phyloP scores from a whole-genome alignment of 148 eudicot genomes.

The Oxyria digyna region DNA sequence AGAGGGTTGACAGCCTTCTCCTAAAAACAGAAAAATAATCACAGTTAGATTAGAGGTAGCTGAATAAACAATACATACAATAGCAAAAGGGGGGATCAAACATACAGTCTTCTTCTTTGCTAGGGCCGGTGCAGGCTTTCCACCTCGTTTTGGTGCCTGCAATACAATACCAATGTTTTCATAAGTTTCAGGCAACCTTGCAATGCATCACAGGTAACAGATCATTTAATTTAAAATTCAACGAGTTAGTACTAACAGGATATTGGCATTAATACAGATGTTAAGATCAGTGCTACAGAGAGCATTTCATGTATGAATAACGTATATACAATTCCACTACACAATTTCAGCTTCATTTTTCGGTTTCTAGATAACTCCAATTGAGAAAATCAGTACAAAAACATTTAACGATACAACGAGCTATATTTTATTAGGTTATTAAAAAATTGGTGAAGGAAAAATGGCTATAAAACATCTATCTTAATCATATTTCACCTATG shows the following conservation, averaged over 20 bases:
- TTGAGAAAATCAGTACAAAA: not conserved
- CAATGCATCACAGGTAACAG: not conserved
- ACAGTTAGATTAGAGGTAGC: not conserved
- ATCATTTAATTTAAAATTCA: not conserved
- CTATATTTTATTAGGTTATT: not conserved
- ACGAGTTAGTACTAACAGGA: not conserved
- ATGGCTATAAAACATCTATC: too few relatives aligned
- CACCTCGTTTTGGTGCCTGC: slow-evolving; percentile 45
- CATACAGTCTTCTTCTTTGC: slow-evolving; percentile 34
- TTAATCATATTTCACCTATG: not conserved
- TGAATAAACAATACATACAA: not conserved
- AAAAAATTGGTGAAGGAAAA: not conserved
- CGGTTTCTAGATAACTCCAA: not conserved
- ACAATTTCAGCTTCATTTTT: too few relatives aligned
- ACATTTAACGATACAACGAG: not conserved
- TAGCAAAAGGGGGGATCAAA: not conserved
- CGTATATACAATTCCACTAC: too few relatives aligned
- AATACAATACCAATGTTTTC: not conserved
- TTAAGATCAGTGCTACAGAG: too few relatives aligned
- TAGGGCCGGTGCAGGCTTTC: slow-evolving; percentile 20
- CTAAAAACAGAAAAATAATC: not conserved
- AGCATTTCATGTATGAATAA: too few relatives aligned
- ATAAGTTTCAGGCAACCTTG: not conserved
- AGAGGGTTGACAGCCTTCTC: slow-evolving; percentile 44
- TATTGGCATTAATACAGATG: too few relatives aligned